A percentile compares a stretch with the other conserved stretches of the same genome.
These are phyloP conservation scores for Porpolomopsis calyptriformis DNA, from an alignment of 768 basidiomycete species.

Conservation along the genomic window DNA sequence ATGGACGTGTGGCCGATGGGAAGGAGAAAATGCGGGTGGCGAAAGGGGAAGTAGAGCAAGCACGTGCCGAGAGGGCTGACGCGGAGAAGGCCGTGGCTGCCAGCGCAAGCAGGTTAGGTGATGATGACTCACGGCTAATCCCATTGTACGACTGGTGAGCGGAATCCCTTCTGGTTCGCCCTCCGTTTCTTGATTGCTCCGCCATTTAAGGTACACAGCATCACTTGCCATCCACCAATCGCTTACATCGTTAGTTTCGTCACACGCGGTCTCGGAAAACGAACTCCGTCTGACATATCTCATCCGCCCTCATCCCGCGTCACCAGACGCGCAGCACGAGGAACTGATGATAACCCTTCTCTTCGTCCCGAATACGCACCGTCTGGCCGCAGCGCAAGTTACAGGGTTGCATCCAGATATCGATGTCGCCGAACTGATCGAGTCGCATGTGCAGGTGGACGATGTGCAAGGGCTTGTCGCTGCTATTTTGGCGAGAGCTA, in stretches of 20 bases:
- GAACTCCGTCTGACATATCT: constrained; percentile 64
- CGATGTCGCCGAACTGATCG: constrained; percentile 49
- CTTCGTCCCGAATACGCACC: constrained; percentile 60
- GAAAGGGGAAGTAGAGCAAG: constrained; percentile 43
- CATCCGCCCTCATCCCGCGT: constrained; percentile 24
- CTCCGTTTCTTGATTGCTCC: background rate
- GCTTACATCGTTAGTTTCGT: constrained; percentile 48
- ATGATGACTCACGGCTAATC: constrained; percentile 58
- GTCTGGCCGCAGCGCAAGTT: constrained; percentile 51
- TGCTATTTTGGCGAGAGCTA: constrained; percentile 43
- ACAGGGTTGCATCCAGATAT: constrained; percentile 23
- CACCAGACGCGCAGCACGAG: constrained; percentile 14
- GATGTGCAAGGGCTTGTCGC: constrained; percentile 57
- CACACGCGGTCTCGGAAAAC: constrained; percentile 57
- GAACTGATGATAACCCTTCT: constrained; percentile 46
- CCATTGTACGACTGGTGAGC: constrained; percentile 63
- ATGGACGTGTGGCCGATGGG: constrained; percentile 38
- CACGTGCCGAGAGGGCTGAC: constrained; percentile 54
- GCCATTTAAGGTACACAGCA: constrained; percentile 51
- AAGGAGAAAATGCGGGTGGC: constrained; percentile 54
- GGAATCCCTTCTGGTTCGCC: background rate
- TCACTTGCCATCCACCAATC: constrained; percentile 56
- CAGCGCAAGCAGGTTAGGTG: constrained; percentile 43
- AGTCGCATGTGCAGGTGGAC: constrained; percentile 51
- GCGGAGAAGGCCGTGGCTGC: constrained; percentile 38